Conservation (phyloP, 495 filamentous ascomycete genomes). For the Corynascus novoguineensis region DNA sequence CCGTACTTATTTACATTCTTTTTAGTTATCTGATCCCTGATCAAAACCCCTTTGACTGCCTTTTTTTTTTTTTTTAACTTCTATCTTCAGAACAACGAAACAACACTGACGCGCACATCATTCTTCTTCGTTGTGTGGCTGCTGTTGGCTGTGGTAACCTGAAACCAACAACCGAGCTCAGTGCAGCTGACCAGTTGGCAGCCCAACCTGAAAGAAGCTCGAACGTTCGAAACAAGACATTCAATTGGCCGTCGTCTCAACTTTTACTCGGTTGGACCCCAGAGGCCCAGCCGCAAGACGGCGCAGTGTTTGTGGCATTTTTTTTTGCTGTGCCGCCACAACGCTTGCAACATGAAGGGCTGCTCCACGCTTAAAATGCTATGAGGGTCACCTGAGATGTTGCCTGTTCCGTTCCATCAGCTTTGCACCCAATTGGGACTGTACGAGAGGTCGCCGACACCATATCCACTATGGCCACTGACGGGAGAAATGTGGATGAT, state of each 20-base stretch:
- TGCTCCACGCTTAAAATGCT: not conserved
- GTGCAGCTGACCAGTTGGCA: conserved; percentile 4
- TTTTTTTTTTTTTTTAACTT: no score
- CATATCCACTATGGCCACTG: conserved; percentile 15
- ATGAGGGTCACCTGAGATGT: not conserved
- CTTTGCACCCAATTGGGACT: not conserved
- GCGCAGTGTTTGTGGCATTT: conserved; percentile 1
- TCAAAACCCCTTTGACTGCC: no score
- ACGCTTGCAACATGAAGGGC: not conserved
- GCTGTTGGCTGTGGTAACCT: not conserved
- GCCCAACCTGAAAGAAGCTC: not conserved
- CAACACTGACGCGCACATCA: no score
- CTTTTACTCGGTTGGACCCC: not conserved
- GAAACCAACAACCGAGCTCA: conserved; percentile 1
- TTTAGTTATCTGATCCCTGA: no score
- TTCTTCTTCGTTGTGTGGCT: no score
- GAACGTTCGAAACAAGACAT: conserved; percentile 10
- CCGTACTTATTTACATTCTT: no score
- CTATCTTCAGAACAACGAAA: no score
- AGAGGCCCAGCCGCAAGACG: conserved; percentile 6
- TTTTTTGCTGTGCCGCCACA: not conserved
- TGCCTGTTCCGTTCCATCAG: not conserved
- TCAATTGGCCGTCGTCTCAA: conserved; percentile 15
- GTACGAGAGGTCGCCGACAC: not conserved
- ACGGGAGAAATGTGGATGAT: conserved; percentile 13